Evolutionary conservation across 2,329 filamentous ascomycete genomes (phyloP).

Genomic region (Cadophora sp.): DNA sequence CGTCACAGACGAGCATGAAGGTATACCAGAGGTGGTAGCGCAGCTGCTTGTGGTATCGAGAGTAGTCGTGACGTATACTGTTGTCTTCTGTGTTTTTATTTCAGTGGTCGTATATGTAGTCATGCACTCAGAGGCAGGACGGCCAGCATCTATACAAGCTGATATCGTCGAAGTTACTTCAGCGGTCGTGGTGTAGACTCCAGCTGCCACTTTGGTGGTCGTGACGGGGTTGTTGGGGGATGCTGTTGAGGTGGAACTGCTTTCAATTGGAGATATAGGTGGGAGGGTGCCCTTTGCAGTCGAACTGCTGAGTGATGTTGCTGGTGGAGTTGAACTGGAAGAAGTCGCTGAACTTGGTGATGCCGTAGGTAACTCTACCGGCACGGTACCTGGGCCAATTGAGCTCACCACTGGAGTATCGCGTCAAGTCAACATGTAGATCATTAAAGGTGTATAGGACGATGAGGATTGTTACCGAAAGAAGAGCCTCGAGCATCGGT

Average conservation of each 20-base stretch:
- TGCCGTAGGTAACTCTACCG: no score
- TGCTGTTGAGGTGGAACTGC: not conserved
- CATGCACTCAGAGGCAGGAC: not conserved
- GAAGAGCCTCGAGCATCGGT: no score
- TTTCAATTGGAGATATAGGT: not conserved
- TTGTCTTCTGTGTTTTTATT: not conserved
- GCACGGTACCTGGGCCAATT: no score
- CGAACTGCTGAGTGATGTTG: no score
- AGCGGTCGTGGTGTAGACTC: not conserved
- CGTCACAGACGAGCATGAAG: not conserved
- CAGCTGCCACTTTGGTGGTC: not conserved
- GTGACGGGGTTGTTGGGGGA: no score
- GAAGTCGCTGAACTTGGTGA: no score
- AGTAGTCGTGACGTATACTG: not conserved
- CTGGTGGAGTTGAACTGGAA: no score
- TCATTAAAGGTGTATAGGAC: no score
- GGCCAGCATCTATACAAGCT: not conserved
- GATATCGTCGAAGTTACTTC: not conserved
- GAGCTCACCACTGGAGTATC: no score
- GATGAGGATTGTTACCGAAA: no score
- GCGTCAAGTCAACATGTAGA: no score
- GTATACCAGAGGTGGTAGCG: not conserved
- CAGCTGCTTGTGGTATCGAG: not conserved
- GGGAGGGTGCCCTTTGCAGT: not conserved
- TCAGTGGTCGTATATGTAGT: not conserved